Percentiles rank a stretch among this genome's conserved stretches.
These are phyloP conservation scores for Elongisporangium anandrum DNA, from an alignment of 352 stramenopile species.

Conservation along the genomic window DNA sequence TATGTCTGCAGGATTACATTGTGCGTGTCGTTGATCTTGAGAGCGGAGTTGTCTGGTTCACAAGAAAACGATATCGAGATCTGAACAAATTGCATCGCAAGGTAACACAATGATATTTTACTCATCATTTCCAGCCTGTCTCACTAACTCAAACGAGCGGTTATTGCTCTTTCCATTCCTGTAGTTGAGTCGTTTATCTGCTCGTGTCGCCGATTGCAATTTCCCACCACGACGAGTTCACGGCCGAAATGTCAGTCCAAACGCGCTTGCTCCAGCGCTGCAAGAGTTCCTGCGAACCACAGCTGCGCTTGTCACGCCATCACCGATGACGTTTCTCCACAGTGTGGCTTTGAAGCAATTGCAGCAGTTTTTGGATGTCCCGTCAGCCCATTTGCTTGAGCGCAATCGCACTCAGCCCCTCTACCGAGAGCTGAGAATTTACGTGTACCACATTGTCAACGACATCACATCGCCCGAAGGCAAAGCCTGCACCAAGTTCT, in stretches of 20 bases:
- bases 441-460: slow-evolving; percentile 77
- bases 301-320: slow-evolving; percentile 66
- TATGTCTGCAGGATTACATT: slow-evolving; percentile 62
- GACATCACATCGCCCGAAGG: slow-evolving; percentile 73
- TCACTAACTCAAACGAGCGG: neutral
- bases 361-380: slow-evolving; percentile 78
- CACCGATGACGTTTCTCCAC: slow-evolving; percentile 70
- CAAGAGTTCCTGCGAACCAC: slow-evolving; percentile 75
- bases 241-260: slow-evolving; percentile 23
- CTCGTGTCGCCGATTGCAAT: slow-evolving; percentile 53
- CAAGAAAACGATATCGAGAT: slow-evolving; percentile 74
- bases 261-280: slow-evolving; percentile 63
- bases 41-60: slow-evolving; percentile 84
- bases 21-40: slow-evolving; percentile 83
- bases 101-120: slow-evolving; percentile 23
- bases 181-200: slow-evolving; percentile 67
- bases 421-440: slow-evolving; percentile 68
- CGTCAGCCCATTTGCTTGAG: slow-evolving; percentile 59
- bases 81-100: slow-evolving; percentile 82
- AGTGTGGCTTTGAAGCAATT: slow-evolving; percentile 73
- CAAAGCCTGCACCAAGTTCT: slow-evolving; percentile 74
- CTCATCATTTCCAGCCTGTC: slow-evolving; percentile 1
- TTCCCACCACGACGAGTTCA: slow-evolving; percentile 66
- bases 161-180: neutral
- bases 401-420: slow-evolving; percentile 80